Percentiles rank a stretch among this genome's conserved stretches.
phyloP scores from a whole-genome alignment of 2,329 filamentous ascomycete genomes.

The Penicillium fuscoglaucum region DNA sequence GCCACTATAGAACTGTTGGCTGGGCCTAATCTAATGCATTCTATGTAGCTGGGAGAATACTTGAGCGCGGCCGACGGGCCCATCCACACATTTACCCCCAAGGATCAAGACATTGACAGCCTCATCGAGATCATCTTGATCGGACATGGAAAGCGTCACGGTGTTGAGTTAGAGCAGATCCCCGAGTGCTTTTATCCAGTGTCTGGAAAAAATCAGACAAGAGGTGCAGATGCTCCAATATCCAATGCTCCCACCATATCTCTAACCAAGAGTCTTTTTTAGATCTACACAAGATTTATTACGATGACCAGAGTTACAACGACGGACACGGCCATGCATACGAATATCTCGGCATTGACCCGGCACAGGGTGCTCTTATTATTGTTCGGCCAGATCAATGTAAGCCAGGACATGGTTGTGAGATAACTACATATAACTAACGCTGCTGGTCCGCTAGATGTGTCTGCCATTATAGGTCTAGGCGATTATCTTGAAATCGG shows the following conservation, averaged over 20 bases:
- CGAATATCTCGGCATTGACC: conserved; percentile 55
- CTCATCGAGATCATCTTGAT: conserved; percentile 61
- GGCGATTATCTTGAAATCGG: conserved; percentile 36
- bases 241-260: neutral
- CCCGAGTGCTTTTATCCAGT: conserved; percentile 58
- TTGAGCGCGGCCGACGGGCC: conserved; percentile 45
- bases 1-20: neutral
- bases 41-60: conserved; percentile 42
- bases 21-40: conserved; percentile 6
- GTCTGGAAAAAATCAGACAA: conserved; percentile 57
- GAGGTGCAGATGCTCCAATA: conserved; percentile 44
- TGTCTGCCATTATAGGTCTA: conserved; percentile 40
- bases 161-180: conserved; percentile 55
- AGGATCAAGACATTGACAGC: conserved; percentile 50
- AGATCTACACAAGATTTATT: conserved; percentile 62
- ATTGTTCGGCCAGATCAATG: conserved; percentile 64
- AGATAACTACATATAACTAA: neutral
- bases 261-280: neutral
- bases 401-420: conserved; percentile 33
- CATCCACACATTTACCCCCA: conserved; percentile 47
- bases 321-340: conserved; percentile 60
- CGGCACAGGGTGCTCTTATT: conserved; percentile 49
- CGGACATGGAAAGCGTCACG: conserved; percentile 49
- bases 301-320: conserved; percentile 58
- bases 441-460: conserved; percentile 30